These are phyloP conservation scores for Malus hybrid DNA, from an alignment of 331 rosid species.

Conservation along the genomic window DNA sequence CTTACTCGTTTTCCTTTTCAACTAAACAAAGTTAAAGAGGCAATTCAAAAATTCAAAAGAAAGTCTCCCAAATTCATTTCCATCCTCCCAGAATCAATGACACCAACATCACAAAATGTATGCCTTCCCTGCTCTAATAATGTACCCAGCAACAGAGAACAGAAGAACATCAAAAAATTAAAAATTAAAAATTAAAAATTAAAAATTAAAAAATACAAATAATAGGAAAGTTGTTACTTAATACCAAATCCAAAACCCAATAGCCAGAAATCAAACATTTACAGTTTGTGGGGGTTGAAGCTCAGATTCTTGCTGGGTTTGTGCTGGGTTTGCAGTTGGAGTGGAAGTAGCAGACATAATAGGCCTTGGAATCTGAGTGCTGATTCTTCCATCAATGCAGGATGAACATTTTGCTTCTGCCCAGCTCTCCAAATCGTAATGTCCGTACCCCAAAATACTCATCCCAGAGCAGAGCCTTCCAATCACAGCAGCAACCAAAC, in stretches of 20 bases:
- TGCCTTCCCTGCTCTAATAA: not conserved
- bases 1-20: too few relatives aligned
- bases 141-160: not conserved
- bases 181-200: not conserved
- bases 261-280: constrained; percentile 20
- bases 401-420: constrained; percentile 75
- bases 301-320: constrained; percentile 32
- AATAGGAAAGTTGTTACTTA: not conserved
- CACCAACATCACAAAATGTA: not conserved
- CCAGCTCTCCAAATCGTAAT: constrained; percentile 77
- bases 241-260: not conserved
- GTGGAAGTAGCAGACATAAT: constrained; percentile 12
- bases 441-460: constrained; percentile 63
- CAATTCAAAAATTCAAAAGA: not conserved
- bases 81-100: not conserved
- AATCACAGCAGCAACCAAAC: constrained; percentile 50
- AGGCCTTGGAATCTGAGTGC: constrained; percentile 13
- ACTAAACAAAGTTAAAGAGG: not conserved
- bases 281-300: constrained; percentile 12
- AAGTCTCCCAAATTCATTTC: not conserved
- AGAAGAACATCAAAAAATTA: not conserved
- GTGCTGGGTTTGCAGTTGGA: constrained; percentile 22
- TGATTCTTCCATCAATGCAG: constrained; percentile 72
- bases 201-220: not conserved
- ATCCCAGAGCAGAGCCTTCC: constrained; percentile 71